Percentiles rank a stretch among this genome's conserved stretches.
These are phyloP conservation scores for Urtica urens DNA, from an alignment of 306 rosid species.

Conservation along the genomic window DNA sequence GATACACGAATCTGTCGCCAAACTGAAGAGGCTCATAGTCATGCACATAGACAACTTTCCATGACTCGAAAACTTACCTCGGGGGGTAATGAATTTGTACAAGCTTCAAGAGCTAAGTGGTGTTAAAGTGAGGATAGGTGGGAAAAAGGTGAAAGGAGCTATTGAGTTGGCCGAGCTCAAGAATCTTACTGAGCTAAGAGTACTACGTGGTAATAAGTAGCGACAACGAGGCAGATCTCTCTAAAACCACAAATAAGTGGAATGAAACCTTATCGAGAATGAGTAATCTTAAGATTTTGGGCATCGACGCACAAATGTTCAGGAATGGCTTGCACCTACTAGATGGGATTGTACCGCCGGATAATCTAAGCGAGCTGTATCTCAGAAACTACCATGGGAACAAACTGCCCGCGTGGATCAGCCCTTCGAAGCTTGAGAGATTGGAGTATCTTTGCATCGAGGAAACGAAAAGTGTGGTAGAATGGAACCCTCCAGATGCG, in stretches of 20 bases:
- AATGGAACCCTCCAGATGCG: not conserved
- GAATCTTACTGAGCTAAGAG: conserved; percentile 1
- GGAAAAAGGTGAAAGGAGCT: not conserved
- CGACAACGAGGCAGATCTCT: not conserved
- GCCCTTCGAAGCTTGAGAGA: not conserved
- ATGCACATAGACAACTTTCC: conserved; percentile 3
- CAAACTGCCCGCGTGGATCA: conserved; percentile 11
- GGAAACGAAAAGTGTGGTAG: not conserved
- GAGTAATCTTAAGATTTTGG: not conserved
- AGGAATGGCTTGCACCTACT: not conserved
- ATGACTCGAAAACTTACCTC: conserved; percentile 2
- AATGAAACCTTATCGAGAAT: not conserved
- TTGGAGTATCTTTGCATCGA: conserved; percentile 12
- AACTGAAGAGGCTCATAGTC: conserved; percentile 8
- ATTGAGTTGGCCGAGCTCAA: not conserved
- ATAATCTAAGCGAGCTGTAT: conserved; percentile 4
- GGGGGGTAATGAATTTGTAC: not conserved
- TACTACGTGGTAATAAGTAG: not conserved
- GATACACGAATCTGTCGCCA: conserved; percentile 2
- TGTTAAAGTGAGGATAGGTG: not conserved
- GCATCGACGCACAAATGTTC: not conserved
- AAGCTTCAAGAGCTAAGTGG: conserved; percentile 15
- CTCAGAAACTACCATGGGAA: not conserved
- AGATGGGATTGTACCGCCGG: conserved; percentile 1
- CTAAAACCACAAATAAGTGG: not conserved